Percentiles rank a stretch among this genome's conserved stretches.
Evolutionary conservation across 768 basidiomycete species (phyloP).

Genomic region (Crepidotus variabilis): DNA sequence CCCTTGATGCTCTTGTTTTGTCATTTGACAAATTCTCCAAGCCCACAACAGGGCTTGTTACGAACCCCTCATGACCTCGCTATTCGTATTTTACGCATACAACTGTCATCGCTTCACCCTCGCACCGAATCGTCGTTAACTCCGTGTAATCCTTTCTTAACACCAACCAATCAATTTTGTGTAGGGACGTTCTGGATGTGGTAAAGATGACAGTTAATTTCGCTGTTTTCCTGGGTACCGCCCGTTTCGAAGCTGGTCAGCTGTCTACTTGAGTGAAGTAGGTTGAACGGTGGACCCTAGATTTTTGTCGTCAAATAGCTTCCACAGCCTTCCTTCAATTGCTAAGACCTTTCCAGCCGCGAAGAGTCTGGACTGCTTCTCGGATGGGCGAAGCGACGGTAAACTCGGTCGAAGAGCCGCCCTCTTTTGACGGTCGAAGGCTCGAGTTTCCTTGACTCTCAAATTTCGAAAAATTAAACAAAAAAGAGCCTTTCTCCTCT

Average conservation of each 20-base stretch:
- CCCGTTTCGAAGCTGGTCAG: background rate
- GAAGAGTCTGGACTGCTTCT: too few species aligned
- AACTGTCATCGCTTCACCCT: background rate
- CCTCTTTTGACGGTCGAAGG: too few species aligned
- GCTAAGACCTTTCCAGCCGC: too few species aligned
- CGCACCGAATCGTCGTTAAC: background rate
- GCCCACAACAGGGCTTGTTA: conserved; percentile 5
- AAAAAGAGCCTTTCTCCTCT: too few species aligned
- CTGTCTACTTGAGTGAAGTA: background rate
- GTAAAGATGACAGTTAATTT: background rate
- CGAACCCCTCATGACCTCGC: background rate
- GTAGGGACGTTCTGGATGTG: background rate
- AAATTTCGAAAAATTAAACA: too few species aligned
- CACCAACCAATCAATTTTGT: background rate
- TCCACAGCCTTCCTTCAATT: background rate
- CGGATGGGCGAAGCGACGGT: too few species aligned
- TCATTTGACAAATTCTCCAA: conserved; percentile 6
- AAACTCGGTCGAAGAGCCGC: too few species aligned
- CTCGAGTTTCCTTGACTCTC: too few species aligned
- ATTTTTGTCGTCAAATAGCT: background rate
- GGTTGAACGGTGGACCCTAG: background rate
- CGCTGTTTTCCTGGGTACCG: background rate
- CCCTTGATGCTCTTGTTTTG: conserved; percentile 10
- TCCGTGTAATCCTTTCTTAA: background rate
- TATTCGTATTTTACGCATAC: background rate